These are phyloP conservation scores for Cetradonia linearis DNA, from an alignment of 495 filamentous ascomycete genomes.

Conservation along the genomic window DNA sequence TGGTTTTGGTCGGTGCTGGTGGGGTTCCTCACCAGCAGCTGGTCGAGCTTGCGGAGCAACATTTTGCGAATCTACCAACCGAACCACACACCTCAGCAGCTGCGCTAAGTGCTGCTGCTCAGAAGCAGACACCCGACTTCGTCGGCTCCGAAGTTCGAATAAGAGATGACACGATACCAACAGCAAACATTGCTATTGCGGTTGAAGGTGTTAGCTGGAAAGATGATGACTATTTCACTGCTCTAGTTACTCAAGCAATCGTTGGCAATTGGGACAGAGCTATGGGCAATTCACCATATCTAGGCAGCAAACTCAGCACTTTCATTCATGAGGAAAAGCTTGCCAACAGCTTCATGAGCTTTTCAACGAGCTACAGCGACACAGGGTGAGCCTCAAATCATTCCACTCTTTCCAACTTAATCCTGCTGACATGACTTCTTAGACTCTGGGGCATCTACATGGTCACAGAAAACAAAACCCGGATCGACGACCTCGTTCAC, in stretches of 20 bases:
- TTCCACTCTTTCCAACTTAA: not conserved
- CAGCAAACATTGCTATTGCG: conserved; percentile 95
- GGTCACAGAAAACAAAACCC: conserved; percentile 76
- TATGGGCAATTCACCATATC: conserved; percentile 91
- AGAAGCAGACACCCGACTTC: conserved; percentile 85
- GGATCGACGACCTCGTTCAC: conserved; percentile 90
- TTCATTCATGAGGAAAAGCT: conserved; percentile 87
- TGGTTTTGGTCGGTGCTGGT: conserved; percentile 94
- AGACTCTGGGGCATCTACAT: conserved; percentile 99
- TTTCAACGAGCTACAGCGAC: conserved; percentile 98
- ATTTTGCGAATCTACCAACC: conserved; percentile 71
- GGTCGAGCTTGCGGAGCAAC: conserved; percentile 90
- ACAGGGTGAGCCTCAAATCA: conserved; percentile 61
- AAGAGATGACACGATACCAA: conserved; percentile 89
- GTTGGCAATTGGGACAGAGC: conserved; percentile 99
- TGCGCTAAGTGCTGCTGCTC: conserved; percentile 49
- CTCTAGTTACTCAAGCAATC: conserved; percentile 92
- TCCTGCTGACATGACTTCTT: conserved; percentile 18
- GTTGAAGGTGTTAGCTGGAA: conserved; percentile 99
- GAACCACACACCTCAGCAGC: conserved; percentile 61
- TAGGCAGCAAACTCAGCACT: conserved; percentile 93
- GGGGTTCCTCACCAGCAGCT: conserved; percentile 89
- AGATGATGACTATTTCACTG: conserved; percentile 97
- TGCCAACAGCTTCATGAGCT: conserved; percentile 99
- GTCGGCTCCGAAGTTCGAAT: conserved; percentile 90